A percentile compares a stretch with the other conserved stretches of the same genome.
These are phyloP conservation scores for Neurospora tetrasperma DNA, from an alignment of 495 filamentous ascomycete genomes.

Conservation along the genomic window DNA sequence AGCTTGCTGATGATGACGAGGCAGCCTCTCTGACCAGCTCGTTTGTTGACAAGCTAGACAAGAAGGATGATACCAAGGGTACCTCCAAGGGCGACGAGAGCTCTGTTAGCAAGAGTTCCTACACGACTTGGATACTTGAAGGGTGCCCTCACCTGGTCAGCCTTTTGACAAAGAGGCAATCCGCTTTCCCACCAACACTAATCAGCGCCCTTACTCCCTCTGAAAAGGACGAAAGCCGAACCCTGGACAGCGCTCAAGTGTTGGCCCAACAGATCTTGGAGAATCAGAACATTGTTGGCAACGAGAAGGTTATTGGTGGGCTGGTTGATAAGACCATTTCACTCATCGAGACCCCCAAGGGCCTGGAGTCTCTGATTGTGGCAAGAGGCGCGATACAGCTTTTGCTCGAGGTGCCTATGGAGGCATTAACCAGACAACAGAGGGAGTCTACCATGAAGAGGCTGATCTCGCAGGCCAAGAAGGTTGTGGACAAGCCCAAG, in stretches of 20 bases:
- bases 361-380: not conserved
- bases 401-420: conserved; percentile 12
- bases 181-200: not conserved
- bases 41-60: conserved; percentile 25
- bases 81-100: not conserved
- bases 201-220: not conserved
- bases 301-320: conserved; percentile 10
- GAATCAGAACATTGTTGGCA: conserved; percentile 14
- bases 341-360: conserved; percentile 11
- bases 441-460: conserved; percentile 18
- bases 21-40: conserved; percentile 20
- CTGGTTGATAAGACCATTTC: conserved; percentile 11
- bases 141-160: not conserved
- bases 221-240: not conserved
- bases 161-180: not conserved
- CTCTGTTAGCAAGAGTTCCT: conserved; percentile 6
- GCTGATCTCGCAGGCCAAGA: conserved; percentile 9
- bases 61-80: conserved; percentile 11
- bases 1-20: conserved; percentile 23
- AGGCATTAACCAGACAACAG: conserved; percentile 12
- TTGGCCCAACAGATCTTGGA: conserved; percentile 7
- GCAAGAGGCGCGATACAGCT: conserved; percentile 14
- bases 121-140: conserved; percentile 17
- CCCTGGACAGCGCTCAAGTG: not conserved
- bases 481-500: not conserved